Evolutionary conservation across 208 protist genomes (phyloP).

Genomic region (Wallacemonas collosoma): DNA sequence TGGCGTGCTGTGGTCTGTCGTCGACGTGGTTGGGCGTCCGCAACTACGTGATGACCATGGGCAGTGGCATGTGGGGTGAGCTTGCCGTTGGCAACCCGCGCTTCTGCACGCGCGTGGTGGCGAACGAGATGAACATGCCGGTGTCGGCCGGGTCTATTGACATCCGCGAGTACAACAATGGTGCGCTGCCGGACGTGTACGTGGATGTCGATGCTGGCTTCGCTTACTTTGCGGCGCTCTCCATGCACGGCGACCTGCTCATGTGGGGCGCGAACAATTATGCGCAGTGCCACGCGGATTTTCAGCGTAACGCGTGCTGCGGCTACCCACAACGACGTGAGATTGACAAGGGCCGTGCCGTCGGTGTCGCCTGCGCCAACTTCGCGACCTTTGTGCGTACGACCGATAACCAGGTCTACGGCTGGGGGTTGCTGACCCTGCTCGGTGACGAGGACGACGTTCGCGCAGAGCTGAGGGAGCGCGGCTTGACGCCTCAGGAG

Average conservation of each 20-base stretch:
- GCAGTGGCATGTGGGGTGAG: slow-evolving; percentile 78
- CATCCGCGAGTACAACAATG: slow-evolving; percentile 26
- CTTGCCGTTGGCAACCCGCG: slow-evolving; percentile 69
- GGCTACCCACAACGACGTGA: slow-evolving; percentile 45
- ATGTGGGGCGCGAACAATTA: slow-evolving; percentile 83
- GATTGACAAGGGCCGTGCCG: slow-evolving; percentile 48
- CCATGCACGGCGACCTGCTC: slow-evolving; percentile 53
- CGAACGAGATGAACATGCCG: slow-evolving; percentile 68
- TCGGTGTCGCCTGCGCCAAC: slow-evolving; percentile 67
- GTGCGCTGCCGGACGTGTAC: slow-evolving; percentile 41
- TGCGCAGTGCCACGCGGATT: slow-evolving; percentile 60
- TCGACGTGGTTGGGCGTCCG: slow-evolving; percentile 70
- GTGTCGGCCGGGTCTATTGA: slow-evolving; percentile 68
- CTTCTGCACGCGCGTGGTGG: slow-evolving; percentile 55
- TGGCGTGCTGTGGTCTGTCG: slow-evolving; percentile 63
- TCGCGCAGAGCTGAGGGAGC: slow-evolving; percentile 13
- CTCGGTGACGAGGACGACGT: slow-evolving; percentile 53
- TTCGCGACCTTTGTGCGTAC: slow-evolving; percentile 69
- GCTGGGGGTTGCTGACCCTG: slow-evolving; percentile 67
- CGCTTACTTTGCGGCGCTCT: slow-evolving; percentile 59
- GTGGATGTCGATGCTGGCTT: slow-evolving; percentile 63
- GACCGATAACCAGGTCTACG: slow-evolving; percentile 58
- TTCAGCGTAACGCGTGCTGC: slow-evolving; percentile 47
- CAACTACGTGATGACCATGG: slow-evolving; percentile 72
- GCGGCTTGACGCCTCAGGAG: slow-evolving; percentile 17